Evolutionary conservation across 108 stramenopile species (phyloP).

Genomic region (Cyclostephanos invisitatus): DNA sequence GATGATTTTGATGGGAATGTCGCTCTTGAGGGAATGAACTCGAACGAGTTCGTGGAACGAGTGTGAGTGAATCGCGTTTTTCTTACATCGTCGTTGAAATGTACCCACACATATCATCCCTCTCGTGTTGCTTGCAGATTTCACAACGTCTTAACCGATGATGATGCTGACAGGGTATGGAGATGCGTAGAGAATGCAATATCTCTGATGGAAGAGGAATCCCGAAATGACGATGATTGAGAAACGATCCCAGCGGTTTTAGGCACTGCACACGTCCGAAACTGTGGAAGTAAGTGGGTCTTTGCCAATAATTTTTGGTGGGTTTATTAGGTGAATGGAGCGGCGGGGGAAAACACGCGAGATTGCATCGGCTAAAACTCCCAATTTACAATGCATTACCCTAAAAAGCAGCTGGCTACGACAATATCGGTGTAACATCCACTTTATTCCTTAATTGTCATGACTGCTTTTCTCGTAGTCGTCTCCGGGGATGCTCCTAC

Average conservation of each 20-base stretch:
- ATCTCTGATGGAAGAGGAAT: conserved; percentile 50
- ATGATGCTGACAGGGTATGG: conserved; percentile 79
- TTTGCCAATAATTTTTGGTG: neutral
- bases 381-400: no score
- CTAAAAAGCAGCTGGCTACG: no score
- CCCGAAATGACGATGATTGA: neutral
- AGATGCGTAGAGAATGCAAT: conserved; percentile 63
- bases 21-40: conserved; percentile 75
- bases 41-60: conserved; percentile 58
- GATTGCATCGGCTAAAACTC: no score
- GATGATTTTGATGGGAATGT: conserved; percentile 79
- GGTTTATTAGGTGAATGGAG: neutral
- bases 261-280: neutral
- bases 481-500: neutral
- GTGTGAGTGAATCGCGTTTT: conserved; percentile 28
- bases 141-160: conserved; percentile 52
- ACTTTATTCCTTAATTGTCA: conserved; percentile 14
- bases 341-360: no score
- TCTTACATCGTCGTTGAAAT: neutral
- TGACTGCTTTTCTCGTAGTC: conserved; percentile 6
- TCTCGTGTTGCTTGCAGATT: conserved; percentile 16
- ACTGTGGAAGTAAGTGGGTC: neutral
- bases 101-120: neutral
- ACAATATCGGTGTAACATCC: no score
- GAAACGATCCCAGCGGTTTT: neutral